Conservation (phyloP, 306 rosid species). For the Malus orientalis region DNA sequence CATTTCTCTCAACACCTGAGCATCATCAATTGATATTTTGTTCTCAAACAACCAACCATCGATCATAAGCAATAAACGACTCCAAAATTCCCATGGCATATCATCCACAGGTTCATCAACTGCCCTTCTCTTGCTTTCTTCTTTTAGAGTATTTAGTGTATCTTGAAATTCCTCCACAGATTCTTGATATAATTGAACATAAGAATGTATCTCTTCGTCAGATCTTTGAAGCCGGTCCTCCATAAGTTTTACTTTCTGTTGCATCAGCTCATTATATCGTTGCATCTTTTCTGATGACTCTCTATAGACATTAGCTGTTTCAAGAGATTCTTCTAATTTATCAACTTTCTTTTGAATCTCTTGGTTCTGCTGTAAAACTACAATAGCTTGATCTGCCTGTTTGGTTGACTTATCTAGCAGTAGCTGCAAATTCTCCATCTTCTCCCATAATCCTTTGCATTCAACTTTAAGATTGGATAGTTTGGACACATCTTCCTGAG, state of each 20-base stretch:
- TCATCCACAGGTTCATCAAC: slow-evolving; percentile 66
- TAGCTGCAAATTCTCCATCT: slow-evolving; percentile 61
- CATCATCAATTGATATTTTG: slow-evolving; percentile 61
- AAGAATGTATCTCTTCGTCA: slow-evolving; percentile 73
- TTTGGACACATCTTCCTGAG: slow-evolving; percentile 63
- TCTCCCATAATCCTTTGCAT: slow-evolving; percentile 49
- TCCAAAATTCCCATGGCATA: slow-evolving; percentile 96
- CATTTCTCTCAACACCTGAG: slow-evolving; percentile 66
- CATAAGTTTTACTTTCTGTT: slow-evolving; percentile 61
- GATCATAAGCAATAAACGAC: slow-evolving; percentile 63
- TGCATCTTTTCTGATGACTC: slow-evolving; percentile 70
- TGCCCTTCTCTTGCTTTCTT: slow-evolving; percentile 64
- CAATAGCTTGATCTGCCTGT: slow-evolving; percentile 66
- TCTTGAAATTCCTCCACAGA: slow-evolving; percentile 82
- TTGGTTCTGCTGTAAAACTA: slow-evolving; percentile 69
- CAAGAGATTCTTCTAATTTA: slow-evolving; percentile 71
- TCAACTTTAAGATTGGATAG: slow-evolving; percentile 53
- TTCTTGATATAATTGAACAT: slow-evolving; percentile 73
- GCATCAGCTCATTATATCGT: slow-evolving; percentile 58
- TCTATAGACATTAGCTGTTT: slow-evolving; percentile 54
- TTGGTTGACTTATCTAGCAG: slow-evolving; percentile 65
- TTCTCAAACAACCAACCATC: slow-evolving; percentile 92
- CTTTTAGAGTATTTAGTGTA: slow-evolving; percentile 52
- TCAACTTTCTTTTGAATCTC: slow-evolving; percentile 72
- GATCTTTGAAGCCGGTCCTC: slow-evolving; percentile 79